These are phyloP conservation scores for Fusarium robinianum DNA, from an alignment of 2,329 filamentous ascomycete species.

Conservation along the genomic window DNA sequence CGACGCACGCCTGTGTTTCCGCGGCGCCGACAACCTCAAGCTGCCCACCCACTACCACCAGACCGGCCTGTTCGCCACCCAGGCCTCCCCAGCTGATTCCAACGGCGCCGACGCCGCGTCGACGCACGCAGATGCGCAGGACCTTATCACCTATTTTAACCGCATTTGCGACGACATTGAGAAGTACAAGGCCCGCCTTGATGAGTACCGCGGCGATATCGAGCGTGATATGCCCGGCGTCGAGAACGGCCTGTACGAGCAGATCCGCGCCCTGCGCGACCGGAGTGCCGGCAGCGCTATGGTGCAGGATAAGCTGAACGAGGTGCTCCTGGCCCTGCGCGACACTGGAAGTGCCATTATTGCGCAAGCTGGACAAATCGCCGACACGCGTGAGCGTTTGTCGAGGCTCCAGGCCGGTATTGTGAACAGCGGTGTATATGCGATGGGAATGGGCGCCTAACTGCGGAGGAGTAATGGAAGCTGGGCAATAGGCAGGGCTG, in stretches of 20 bases:
- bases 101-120: conserved; percentile 41
- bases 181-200: conserved; percentile 49
- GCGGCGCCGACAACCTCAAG: conserved; percentile 74
- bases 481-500: neutral
- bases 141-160: conserved; percentile 52
- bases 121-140: conserved; percentile 46
- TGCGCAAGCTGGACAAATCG: conserved; percentile 48
- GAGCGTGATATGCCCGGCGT: conserved; percentile 54
- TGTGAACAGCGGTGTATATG: conserved; percentile 45
- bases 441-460: conserved; percentile 40
- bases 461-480: neutral
- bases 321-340: conserved; percentile 45
- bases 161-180: conserved; percentile 50
- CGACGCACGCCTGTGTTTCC: conserved; percentile 73
- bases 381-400: conserved; percentile 48
- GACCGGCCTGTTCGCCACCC: conserved; percentile 49
- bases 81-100: conserved; percentile 36
- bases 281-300: conserved; percentile 38
- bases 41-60: conserved; percentile 64
- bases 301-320: conserved; percentile 46
- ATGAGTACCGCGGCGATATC: conserved; percentile 52
- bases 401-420: conserved; percentile 49
- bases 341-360: conserved; percentile 49
- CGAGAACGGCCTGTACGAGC: conserved; percentile 52
- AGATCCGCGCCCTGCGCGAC: conserved; percentile 45